A percentile compares a stretch with the other conserved stretches of the same genome.
Evolutionary conservation across 768 basidiomycete species (phyloP).

Genomic region (Boletus rex-veris): DNA sequence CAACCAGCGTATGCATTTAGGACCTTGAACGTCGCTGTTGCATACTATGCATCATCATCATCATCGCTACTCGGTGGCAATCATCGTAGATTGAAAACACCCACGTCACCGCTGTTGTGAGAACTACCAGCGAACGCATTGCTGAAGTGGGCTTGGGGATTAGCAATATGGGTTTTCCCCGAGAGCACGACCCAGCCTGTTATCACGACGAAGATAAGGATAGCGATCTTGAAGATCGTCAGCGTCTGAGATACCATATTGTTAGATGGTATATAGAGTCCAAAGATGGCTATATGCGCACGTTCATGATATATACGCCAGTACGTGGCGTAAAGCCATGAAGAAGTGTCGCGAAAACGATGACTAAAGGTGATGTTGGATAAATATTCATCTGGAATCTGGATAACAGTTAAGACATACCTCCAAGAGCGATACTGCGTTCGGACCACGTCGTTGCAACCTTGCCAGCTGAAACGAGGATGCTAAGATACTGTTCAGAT

Average conservation of each 20-base stretch:
- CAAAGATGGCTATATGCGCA: conserved; percentile 16
- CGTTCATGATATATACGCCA: conserved; percentile 54
- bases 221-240: conserved; percentile 52
- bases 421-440: conserved; percentile 57
- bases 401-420: conserved; percentile 25
- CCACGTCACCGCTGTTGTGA: conserved; percentile 47
- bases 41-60: conserved; percentile 40
- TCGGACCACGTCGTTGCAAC: conserved; percentile 44
- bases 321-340: conserved; percentile 50
- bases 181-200: conserved; percentile 61
- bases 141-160: conserved; percentile 56
- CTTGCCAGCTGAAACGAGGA: conserved; percentile 45
- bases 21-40: conserved; percentile 63
- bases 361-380: conserved; percentile 35
- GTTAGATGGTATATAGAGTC: conserved; percentile 11
- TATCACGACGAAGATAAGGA: conserved; percentile 53
- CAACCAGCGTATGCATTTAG: conserved; percentile 49
- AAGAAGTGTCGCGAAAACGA: conserved; percentile 45
- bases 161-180: conserved; percentile 50
- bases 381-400: not conserved
- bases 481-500: conserved; percentile 29
- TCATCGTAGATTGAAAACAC: not conserved
- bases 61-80: not conserved
- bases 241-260: conserved; percentile 28
- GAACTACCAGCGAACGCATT: conserved; percentile 56